Evolutionary conservation across 169 alveolate species (phyloP), one percentile per base, ranked within the genome.

Genomic region (Cryptosporidium xiaoi): DNA sequence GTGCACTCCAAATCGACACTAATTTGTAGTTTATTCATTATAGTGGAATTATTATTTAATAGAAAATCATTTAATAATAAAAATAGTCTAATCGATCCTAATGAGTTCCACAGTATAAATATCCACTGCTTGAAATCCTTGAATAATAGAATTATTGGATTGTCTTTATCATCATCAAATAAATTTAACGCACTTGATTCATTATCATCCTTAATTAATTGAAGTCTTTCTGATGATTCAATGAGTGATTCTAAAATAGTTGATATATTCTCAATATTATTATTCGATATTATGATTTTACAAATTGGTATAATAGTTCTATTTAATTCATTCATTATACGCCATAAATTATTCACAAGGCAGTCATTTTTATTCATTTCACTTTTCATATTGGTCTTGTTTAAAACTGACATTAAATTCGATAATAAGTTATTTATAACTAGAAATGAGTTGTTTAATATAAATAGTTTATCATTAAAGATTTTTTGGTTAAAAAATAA

Each of bases 91-190:
- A 77, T 27, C 5, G 44, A 77, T 31, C 33, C 71, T 16, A 77
- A 24, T 33, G 71, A 29, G 27, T 51, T 60, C 71, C 77, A 77
- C 2, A 77, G 16, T 2, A 62, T 34, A 58, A 51, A 65, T n/a
- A 77, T 31, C 65, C 77, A 60, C 24, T 44, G 69, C 27, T 77
- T 77, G 1, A 77, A 16, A 40, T 62, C 71, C 8, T 60, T 60
- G 15, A 77, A 62, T 44, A 77, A 51, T 6, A 77, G 27, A 1
- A 77, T 34, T 1, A 62, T 34, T 34, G 87, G 87, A 56, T 77
- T 77, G 24, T 77, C 87, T 27, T 62, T 48, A 27, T 77, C 71
- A 13, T 77, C 85, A 3, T 77, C 77, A 62, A 44, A 60, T n/a
- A 77, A 29, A 2, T 18, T 29, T 48, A 29, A 48, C 0, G 40